Evolutionary conservation across 106 monocot genomes (phyloP).

Genomic region (Allium fistulosum): DNA sequence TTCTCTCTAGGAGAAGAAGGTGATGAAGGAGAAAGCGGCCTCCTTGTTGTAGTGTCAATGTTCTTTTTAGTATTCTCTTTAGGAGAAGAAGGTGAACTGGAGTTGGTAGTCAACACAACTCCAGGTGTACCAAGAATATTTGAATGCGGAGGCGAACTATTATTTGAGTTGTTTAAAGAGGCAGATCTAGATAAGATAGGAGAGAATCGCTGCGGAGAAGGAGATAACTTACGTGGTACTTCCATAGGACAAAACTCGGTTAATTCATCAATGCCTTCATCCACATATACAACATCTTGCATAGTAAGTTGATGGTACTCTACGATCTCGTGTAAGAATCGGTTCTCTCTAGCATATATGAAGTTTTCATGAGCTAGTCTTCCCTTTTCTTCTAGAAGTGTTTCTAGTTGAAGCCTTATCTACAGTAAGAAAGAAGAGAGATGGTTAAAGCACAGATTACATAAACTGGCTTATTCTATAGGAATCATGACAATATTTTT

Average conservation of each 20-base stretch:
- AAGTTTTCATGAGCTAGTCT: conserved; percentile 75
- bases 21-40: neutral
- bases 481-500: no score
- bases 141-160: neutral
- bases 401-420: conserved; percentile 84
- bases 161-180: conserved; percentile 15
- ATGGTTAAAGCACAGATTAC: neutral
- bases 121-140: neutral
- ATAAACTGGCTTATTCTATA: no score
- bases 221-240: conserved; percentile 4
- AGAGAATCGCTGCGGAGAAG: neutral
- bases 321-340: conserved; percentile 84
- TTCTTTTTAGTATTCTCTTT: no score
- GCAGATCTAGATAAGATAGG: conserved; percentile 1
- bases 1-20: neutral
- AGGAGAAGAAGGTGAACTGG: conserved; percentile 1
- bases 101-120: neutral
- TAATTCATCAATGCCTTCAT: conserved; percentile 71
- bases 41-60: no score
- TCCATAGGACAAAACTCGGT: conserved; percentile 59
- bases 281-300: conserved; percentile 66
- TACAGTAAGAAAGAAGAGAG: conserved; percentile 8
- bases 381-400: conserved; percentile 75
- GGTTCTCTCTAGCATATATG: conserved; percentile 68
- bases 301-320: conserved; percentile 86